phyloP scores from a whole-genome alignment of 805 yeast genomes.

The Pichia californica region DNA sequence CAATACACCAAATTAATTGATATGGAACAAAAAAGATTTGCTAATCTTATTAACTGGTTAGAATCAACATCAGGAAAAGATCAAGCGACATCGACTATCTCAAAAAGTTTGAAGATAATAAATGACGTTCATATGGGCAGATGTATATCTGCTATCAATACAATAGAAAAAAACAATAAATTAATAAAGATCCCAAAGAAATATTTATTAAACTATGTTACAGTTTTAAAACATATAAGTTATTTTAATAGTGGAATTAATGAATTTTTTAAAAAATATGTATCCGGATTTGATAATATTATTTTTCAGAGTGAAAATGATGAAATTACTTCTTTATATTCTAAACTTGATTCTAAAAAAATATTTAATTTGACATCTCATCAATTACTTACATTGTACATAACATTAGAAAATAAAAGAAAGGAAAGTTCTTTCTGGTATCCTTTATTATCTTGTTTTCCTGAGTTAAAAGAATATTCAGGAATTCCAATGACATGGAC shows the following conservation, averaged over 20 bases:
- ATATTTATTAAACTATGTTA: constrained; percentile 51
- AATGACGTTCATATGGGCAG: constrained; percentile 51
- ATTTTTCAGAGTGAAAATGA: not conserved
- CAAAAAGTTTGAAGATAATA: constrained; percentile 35
- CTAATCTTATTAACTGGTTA: not conserved
- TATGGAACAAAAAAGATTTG: not conserved
- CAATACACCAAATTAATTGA: too few species aligned
- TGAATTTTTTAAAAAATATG: not conserved
- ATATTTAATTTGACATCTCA: constrained; percentile 46
- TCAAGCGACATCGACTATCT: constrained; percentile 20
- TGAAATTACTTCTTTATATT: constrained; percentile 13
- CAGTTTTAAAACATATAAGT: constrained; percentile 41
- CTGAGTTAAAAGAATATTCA: constrained; percentile 45
- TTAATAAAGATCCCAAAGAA: constrained; percentile 53
- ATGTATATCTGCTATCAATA: constrained; percentile 44
- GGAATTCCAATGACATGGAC: constrained; percentile 62
- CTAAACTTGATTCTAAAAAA: constrained; percentile 20
- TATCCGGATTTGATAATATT: constrained; percentile 1
- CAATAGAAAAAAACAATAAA: constrained; percentile 35
- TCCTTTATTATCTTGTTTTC: constrained; percentile 63
- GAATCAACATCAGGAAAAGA: not conserved
- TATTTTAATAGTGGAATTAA: constrained; percentile 10
- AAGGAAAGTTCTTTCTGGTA: constrained; percentile 49
- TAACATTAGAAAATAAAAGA: constrained; percentile 39
- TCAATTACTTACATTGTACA: constrained; percentile 49